A percentile compares a stretch with the other conserved stretches of the same genome.
These are phyloP conservation scores for Zasmidium cellare DNA, from an alignment of 2,329 filamentous ascomycete genomes.

Conservation along the genomic window DNA sequence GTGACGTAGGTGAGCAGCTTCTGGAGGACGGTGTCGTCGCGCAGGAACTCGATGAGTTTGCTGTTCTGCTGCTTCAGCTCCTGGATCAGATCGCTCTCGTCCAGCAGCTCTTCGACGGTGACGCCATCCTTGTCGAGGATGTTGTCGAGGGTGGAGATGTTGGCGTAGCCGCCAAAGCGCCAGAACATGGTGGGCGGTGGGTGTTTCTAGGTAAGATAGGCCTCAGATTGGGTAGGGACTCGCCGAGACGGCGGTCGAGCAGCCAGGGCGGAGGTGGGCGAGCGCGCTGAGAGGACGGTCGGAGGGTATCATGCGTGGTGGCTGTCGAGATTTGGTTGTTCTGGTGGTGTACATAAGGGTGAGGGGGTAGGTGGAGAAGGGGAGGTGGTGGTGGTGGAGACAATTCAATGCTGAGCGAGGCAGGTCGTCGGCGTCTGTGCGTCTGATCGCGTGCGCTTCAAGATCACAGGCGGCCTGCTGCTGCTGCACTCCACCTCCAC, in stretches of 20 bases:
- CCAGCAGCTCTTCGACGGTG: slow-evolving; percentile 90
- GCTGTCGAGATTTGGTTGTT: neutral
- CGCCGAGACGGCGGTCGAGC: neutral
- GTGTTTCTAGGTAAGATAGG: neutral
- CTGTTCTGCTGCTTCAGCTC: slow-evolving; percentile 98
- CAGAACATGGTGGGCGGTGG: slow-evolving; percentile 81
- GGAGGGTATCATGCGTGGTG: slow-evolving; percentile 20
- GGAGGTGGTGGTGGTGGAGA: neutral
- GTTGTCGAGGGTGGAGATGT: slow-evolving; percentile 92
- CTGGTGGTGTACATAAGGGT: slow-evolving; percentile 5
- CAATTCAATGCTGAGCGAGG: neutral
- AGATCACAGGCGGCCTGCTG: too few relatives aligned
- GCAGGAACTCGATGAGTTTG: slow-evolving; percentile 93
- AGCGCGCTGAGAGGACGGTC: slow-evolving; percentile 9
- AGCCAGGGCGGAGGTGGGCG: neutral
- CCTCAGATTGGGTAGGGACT: neutral
- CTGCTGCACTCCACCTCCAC: too few relatives aligned
- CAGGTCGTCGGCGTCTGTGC: neutral
- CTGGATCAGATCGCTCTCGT: slow-evolving; percentile 94
- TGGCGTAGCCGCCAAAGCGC: slow-evolving; percentile 98
- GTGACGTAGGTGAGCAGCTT: slow-evolving; percentile 88
- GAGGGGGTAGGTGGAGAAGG: neutral
- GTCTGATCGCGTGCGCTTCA: neutral
- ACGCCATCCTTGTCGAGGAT: slow-evolving; percentile 95
- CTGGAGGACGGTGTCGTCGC: slow-evolving; percentile 81